phyloP scores from a whole-genome alignment of 495 filamentous ascomycete genomes.

The Trichoderma reesei region DNA sequence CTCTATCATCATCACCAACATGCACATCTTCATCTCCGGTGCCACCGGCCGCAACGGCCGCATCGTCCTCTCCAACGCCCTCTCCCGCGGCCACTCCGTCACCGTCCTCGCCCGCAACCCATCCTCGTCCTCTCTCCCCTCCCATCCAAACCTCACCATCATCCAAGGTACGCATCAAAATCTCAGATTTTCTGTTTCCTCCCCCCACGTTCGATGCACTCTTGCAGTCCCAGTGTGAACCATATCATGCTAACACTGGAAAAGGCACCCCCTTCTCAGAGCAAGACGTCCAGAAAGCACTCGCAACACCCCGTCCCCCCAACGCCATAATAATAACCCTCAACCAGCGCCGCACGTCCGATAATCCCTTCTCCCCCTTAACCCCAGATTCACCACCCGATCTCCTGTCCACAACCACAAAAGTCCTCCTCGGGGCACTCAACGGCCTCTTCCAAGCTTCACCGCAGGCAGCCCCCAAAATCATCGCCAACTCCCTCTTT shows the following conservation, averaged over 20 bases:
- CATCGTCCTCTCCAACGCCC: conserved; percentile 30
- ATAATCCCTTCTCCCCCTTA: background rate
- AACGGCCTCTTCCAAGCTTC: background rate
- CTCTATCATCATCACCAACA: conserved; percentile 10
- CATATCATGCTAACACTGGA: too few species aligned
- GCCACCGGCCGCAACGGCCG: conserved; percentile 35
- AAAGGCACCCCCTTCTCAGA: conserved; percentile 13
- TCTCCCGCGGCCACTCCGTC: conserved; percentile 30
- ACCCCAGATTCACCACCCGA: background rate
- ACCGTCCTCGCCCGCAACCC: conserved; percentile 34
- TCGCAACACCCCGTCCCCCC: background rate
- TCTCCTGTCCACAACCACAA: background rate
- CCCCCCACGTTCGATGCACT: too few species aligned
- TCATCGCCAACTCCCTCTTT: conserved; percentile 12
- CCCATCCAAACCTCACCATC: conserved; percentile 23
- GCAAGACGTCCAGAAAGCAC: background rate
- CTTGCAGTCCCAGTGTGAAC: too few species aligned
- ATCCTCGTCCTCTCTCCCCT: conserved; percentile 18
- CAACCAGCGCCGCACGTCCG: background rate
- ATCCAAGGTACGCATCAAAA: conserved; percentile 25
- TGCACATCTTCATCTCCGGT: conserved; percentile 36
- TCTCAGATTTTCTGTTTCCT: background rate
- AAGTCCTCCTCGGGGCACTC: background rate
- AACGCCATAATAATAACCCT: background rate
- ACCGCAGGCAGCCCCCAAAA: too few species aligned